Evolutionary conservation across 345 rosid genomes (phyloP).

Genomic region (Isatis tinctoria): DNA sequence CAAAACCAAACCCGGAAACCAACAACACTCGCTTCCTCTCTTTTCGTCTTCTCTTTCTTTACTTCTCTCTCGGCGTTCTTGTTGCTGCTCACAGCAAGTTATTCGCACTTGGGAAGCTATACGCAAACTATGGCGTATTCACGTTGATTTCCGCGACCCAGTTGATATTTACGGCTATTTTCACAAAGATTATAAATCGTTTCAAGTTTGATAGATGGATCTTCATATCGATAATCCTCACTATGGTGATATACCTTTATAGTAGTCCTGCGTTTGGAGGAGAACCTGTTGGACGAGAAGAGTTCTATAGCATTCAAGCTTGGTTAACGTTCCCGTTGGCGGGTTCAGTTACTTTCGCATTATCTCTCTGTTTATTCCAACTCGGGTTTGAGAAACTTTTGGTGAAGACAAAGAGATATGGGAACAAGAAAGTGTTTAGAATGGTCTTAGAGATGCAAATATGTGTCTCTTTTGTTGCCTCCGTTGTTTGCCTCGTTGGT

Average conservation of each 20-base stretch:
- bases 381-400: slow-evolving; percentile 26
- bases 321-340: slow-evolving; percentile 33
- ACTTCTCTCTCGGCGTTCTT: slow-evolving; percentile 36
- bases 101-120: slow-evolving; percentile 27
- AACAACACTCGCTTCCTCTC: not conserved
- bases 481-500: slow-evolving; percentile 20
- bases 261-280: slow-evolving; percentile 20
- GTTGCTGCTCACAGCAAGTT: slow-evolving; percentile 31
- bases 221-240: slow-evolving; percentile 34
- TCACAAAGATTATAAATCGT: slow-evolving; percentile 40
- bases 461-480: slow-evolving; percentile 28
- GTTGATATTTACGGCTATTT: slow-evolving; percentile 26
- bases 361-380: slow-evolving; percentile 26
- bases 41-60: slow-evolving; percentile 21
- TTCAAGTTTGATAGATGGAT: slow-evolving; percentile 46
- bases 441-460: slow-evolving; percentile 37
- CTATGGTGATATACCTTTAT: slow-evolving; percentile 5
- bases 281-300: slow-evolving; percentile 25
- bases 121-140: slow-evolving; percentile 34
- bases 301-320: slow-evolving; percentile 19
- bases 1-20: slow-evolving; percentile 2
- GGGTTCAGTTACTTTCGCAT: slow-evolving; percentile 24
- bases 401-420: slow-evolving; percentile 27
- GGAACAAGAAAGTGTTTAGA: slow-evolving; percentile 24
- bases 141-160: slow-evolving; percentile 31